A percentile compares a stretch with the other conserved stretches of the same genome.
Evolutionary conservation across 169 alveolate genomes (phyloP).

Genomic region (Plasmodium falciparum): DNA sequence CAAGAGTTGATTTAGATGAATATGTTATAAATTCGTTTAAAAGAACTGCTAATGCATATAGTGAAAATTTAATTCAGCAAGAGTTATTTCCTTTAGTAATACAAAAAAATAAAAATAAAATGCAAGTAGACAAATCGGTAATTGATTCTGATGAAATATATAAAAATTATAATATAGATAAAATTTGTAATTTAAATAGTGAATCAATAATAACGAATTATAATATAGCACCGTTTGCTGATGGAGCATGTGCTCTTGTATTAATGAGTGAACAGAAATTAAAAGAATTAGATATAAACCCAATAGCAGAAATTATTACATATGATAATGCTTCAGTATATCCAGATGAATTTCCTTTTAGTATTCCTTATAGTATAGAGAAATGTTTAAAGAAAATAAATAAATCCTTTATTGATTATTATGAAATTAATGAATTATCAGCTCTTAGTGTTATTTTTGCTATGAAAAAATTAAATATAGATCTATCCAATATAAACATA

Average conservation of each 20-base stretch:
- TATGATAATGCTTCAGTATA: slow-evolving; percentile 77
- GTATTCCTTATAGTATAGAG: slow-evolving; percentile 56
- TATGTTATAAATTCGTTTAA: slow-evolving; percentile 78
- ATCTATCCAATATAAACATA: slow-evolving; percentile 78
- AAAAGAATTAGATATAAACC: slow-evolving; percentile 49
- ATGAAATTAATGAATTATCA: slow-evolving; percentile 81
- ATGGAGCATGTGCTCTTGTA: slow-evolving; percentile 67
- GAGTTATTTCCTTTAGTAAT: slow-evolving; percentile 79
- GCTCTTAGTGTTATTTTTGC: slow-evolving; percentile 78
- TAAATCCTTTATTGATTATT: slow-evolving; percentile 78
- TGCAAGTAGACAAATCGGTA: slow-evolving; percentile 10
- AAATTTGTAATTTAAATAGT: slow-evolving; percentile 66
- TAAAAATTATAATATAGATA: slow-evolving; percentile 54
- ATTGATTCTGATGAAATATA: slow-evolving; percentile 42
- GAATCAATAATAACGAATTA: slow-evolving; percentile 47
- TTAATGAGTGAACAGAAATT: slow-evolving; percentile 73
- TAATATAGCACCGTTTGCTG: slow-evolving; percentile 73
- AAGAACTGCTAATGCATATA: slow-evolving; percentile 80
- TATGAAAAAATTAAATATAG: slow-evolving; percentile 71
- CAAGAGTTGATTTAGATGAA: slow-evolving; percentile 79
- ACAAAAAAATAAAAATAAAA: slow-evolving; percentile 44
- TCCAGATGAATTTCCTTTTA: slow-evolving; percentile 70
- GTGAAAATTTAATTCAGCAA: slow-evolving; percentile 81
- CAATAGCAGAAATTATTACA: slow-evolving; percentile 77
- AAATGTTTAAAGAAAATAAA: slow-evolving; percentile 32